Percentiles rank a stretch among this genome's conserved stretches.
Conservation (phyloP, 2,329 filamentous ascomycete species). For the Stemphylium vesicarium region DNA sequence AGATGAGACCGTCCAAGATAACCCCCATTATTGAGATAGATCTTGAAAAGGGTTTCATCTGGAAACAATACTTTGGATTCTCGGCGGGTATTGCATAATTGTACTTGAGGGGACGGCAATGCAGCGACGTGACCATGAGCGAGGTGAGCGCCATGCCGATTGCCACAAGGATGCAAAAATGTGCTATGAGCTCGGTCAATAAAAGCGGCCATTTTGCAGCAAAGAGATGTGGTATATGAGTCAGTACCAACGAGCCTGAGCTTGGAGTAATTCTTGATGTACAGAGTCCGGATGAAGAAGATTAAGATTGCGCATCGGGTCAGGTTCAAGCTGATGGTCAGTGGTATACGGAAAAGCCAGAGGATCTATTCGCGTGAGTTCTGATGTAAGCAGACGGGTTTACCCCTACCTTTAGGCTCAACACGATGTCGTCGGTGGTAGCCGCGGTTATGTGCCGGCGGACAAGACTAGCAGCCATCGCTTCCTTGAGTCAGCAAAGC, state of each 20-base stretch:
- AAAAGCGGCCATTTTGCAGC: not conserved
- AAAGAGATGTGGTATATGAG: not conserved
- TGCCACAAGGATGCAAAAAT: slow-evolving; percentile 18
- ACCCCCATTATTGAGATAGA: slow-evolving; percentile 17
- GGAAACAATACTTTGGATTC: slow-evolving; percentile 25
- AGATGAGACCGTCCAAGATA: slow-evolving; percentile 28
- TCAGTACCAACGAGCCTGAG: slow-evolving; percentile 30
- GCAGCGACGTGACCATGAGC: slow-evolving; percentile 19
- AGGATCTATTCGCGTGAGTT: slow-evolving; percentile 26
- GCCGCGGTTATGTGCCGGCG: slow-evolving; percentile 15
- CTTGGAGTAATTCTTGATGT: slow-evolving; percentile 21
- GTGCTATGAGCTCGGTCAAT: slow-evolving; percentile 30
- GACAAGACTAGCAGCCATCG: slow-evolving; percentile 23
- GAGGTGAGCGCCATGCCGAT: slow-evolving; percentile 15
- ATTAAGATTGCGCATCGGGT: slow-evolving; percentile 32
- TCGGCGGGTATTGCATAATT: slow-evolving; percentile 29
- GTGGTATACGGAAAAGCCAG: slow-evolving; percentile 29
- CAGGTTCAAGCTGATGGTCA: slow-evolving; percentile 24
- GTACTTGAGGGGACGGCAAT: slow-evolving; percentile 31
- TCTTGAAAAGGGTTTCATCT: slow-evolving; percentile 19
- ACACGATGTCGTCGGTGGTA: slow-evolving; percentile 13
- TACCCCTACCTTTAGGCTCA: slow-evolving; percentile 22
- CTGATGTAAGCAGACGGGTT: no score
- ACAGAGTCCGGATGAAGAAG: slow-evolving; percentile 37
- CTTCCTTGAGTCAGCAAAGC: slow-evolving; percentile 18